Evolutionary conservation across 108 stramenopile genomes (phyloP).

Genomic region (Nitzschia palea): DNA sequence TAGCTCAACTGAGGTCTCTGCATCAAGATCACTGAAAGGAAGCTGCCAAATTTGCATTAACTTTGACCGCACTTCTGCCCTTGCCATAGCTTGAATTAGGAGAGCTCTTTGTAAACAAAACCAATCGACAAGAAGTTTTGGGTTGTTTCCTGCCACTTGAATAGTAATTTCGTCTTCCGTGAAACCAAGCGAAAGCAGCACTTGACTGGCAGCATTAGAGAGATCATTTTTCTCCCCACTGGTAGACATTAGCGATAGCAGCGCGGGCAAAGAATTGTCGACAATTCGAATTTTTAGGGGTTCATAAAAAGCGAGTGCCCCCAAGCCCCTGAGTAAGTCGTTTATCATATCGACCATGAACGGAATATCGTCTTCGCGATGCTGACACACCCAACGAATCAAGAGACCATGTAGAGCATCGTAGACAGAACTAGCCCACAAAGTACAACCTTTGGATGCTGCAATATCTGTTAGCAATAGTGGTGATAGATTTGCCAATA

Average conservation of each 20-base stretch:
- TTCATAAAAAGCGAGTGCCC: conserved; percentile 52
- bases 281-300: conserved; percentile 60
- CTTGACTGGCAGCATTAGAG: conserved; percentile 49
- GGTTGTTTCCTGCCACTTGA: conserved; percentile 61
- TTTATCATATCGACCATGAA: conserved; percentile 28
- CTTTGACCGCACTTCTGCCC: conserved; percentile 44
- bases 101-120: conserved; percentile 58
- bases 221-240: conserved; percentile 35
- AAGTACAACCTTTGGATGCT: conserved; percentile 30
- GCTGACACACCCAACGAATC: conserved; percentile 2
- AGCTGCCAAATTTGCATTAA: conserved; percentile 40
- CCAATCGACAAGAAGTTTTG: conserved; percentile 58
- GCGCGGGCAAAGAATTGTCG: conserved; percentile 47
- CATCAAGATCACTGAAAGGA: conserved; percentile 27
- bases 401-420: conserved; percentile 40
- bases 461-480: conserved; percentile 48
- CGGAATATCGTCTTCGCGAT: background rate
- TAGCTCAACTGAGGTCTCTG: conserved; percentile 17
- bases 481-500: conserved; percentile 55
- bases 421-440: conserved; percentile 45
- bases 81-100: conserved; percentile 62
- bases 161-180: conserved; percentile 51
- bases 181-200: conserved; percentile 59
- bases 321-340: conserved; percentile 51
- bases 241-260: conserved; percentile 38